A percentile compares a stretch with the other conserved stretches of the same genome.
phyloP scores from a whole-genome alignment of 73 alveolate genomes.

The Tetrahymena thermophila region DNA sequence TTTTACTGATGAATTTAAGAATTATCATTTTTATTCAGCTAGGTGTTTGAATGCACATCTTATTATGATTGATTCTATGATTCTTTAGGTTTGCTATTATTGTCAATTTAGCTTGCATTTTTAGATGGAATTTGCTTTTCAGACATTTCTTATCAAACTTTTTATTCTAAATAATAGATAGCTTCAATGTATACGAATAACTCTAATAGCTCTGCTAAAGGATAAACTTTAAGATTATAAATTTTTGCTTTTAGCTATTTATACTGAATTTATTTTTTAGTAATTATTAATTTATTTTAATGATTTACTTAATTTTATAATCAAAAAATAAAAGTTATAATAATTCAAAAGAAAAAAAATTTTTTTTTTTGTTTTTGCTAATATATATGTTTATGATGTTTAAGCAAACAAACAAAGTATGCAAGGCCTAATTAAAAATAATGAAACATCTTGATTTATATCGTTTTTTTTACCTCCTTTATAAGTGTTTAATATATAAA shows the following conservation, averaged over 20 bases:
- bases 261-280: neutral
- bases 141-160: neutral
- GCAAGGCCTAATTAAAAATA: too few relatives aligned
- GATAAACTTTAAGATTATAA: neutral
- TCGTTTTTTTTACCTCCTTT: too few relatives aligned
- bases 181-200: neutral
- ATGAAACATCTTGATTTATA: too few relatives aligned
- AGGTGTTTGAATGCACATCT: neutral
- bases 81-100: neutral
- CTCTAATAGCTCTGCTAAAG: neutral
- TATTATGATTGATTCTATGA: neutral
- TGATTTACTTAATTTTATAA: neutral
- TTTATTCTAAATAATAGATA: neutral
- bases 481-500: too few relatives aligned
- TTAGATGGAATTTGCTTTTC: neutral
- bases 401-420: too few relatives aligned
- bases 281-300: too few relatives aligned
- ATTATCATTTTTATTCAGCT: neutral
- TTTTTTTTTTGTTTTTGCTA: too few relatives aligned
- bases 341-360: too few relatives aligned
- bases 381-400: too few relatives aligned
- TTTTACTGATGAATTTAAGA: neutral
- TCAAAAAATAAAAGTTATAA: neutral
- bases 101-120: neutral
- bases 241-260: neutral